These are phyloP conservation scores for Suillus brevipes DNA, from an alignment of 768 basidiomycete species.

Conservation along the genomic window DNA sequence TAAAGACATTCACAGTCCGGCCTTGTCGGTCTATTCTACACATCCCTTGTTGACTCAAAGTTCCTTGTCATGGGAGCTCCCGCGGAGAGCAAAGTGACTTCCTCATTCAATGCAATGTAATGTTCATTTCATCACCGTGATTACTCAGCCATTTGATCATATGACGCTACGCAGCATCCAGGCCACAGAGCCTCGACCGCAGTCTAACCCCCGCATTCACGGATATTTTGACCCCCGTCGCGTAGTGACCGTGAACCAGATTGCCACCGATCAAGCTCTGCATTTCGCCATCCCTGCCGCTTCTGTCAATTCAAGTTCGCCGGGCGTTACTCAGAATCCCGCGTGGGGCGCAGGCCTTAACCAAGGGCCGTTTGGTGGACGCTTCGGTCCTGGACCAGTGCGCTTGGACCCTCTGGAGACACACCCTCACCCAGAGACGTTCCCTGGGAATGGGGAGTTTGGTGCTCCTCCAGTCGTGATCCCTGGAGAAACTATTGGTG, in stretches of 20 bases:
- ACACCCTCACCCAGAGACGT: slow-evolving; percentile 20
- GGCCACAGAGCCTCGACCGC: slow-evolving; percentile 28
- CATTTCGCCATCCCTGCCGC: slow-evolving; percentile 25
- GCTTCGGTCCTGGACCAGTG: slow-evolving; percentile 21
- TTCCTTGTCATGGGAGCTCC: slow-evolving; percentile 37
- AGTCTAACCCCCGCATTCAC: slow-evolving; percentile 17
- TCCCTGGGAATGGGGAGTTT: slow-evolving; percentile 31
- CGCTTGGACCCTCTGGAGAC: slow-evolving; percentile 22
- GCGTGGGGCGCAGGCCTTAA: slow-evolving; percentile 23
- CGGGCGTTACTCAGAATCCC: slow-evolving; percentile 16
- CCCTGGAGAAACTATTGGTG: slow-evolving; percentile 29
- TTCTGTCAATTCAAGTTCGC: slow-evolving; percentile 14
- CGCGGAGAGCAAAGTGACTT: slow-evolving; percentile 28
- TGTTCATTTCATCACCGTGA: slow-evolving; percentile 10
- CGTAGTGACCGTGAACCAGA: slow-evolving; percentile 33
- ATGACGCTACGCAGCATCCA: slow-evolving; percentile 22
- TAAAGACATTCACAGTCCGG: slow-evolving; percentile 22
- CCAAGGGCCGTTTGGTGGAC: slow-evolving; percentile 15
- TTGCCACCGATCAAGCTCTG: slow-evolving; percentile 27
- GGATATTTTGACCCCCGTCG: slow-evolving; percentile 39
- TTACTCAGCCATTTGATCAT: background rate
- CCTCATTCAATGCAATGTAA: slow-evolving; percentile 43
- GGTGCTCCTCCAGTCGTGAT: slow-evolving; percentile 28
- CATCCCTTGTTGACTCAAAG: slow-evolving; percentile 33
- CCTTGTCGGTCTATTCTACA: slow-evolving; percentile 40